phyloP scores from a whole-genome alignment of 2,329 filamentous ascomycete genomes.

The Truncatella angustata region DNA sequence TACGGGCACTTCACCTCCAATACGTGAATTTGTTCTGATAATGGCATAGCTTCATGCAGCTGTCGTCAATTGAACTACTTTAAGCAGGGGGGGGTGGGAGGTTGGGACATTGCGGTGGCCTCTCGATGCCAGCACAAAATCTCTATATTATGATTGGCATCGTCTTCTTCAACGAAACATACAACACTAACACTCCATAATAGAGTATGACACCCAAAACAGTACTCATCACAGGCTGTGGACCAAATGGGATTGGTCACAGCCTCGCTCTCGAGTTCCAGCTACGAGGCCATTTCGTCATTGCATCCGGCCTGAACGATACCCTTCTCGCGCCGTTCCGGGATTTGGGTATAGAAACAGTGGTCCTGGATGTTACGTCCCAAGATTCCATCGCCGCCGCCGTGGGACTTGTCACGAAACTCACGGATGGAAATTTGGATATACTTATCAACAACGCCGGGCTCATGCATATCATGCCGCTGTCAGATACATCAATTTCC shows the following conservation, averaged over 20 bases:
- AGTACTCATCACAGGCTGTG: slow-evolving; percentile 7
- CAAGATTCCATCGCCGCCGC: slow-evolving; percentile 1
- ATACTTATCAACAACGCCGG: slow-evolving; percentile 14
- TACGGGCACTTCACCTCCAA: too few relatives aligned
- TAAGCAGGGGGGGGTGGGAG: too few relatives aligned
- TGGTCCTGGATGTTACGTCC: slow-evolving; percentile 9
- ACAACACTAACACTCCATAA: too few relatives aligned
- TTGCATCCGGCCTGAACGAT: slow-evolving; percentile 25
- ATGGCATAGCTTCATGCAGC: too few relatives aligned
- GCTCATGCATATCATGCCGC: slow-evolving; percentile 7
- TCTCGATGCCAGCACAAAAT: too few relatives aligned
- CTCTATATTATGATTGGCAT: too few relatives aligned
- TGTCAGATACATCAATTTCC: slow-evolving; percentile 3
- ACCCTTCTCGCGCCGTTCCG: slow-evolving; percentile 15
- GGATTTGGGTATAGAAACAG: slow-evolving; percentile 7
- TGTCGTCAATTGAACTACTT: too few relatives aligned
- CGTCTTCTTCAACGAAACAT: background rate
- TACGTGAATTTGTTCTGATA: too few relatives aligned
- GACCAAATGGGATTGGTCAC: background rate
- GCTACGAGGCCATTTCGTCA: slow-evolving; percentile 26
- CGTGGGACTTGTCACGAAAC: background rate
- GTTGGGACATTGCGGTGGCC: too few relatives aligned
- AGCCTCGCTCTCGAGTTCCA: slow-evolving; percentile 21
- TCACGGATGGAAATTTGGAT: slow-evolving; percentile 2
- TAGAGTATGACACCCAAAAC: slow-evolving; percentile 1